Conservation (phyloP, 768 basidiomycete genomes). For the Pulveroboletus sp. region DNA sequence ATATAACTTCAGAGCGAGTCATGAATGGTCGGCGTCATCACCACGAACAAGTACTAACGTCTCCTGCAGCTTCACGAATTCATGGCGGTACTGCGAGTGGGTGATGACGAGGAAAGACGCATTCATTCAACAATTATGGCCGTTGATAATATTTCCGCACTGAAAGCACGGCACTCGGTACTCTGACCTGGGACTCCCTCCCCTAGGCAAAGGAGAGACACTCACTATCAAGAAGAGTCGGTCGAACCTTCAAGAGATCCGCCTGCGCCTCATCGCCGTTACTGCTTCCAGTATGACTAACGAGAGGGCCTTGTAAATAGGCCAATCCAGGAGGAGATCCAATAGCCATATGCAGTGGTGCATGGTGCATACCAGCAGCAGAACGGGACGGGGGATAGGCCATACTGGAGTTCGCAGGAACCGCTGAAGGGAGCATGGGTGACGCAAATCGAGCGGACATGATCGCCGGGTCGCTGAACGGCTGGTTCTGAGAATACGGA, state of each 20-base stretch:
- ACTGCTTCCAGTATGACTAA: conserved; percentile 19
- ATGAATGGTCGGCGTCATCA: conserved; percentile 19
- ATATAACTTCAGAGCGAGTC: conserved; percentile 7
- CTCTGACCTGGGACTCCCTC: conserved; percentile 75
- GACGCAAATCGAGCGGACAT: conserved; percentile 69
- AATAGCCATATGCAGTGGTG: conserved; percentile 30
- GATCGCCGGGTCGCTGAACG: conserved; percentile 73
- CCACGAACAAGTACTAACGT: conserved; percentile 17
- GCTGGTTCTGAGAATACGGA: conserved; percentile 36
- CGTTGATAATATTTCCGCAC: conserved; percentile 78
- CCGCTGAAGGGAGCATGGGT: conserved; percentile 26
- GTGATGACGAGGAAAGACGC: conserved; percentile 27
- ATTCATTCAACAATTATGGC: conserved; percentile 48
- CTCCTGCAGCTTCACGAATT: conserved; percentile 27
- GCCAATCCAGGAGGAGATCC: conserved; percentile 69
- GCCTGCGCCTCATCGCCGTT: conserved; percentile 17
- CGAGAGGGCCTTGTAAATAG: conserved; percentile 34
- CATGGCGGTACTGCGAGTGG: conserved; percentile 22
- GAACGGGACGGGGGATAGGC: conserved; percentile 13
- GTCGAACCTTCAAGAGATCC: conserved; percentile 26
- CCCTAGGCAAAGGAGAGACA: conserved; percentile 54
- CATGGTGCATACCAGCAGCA: conserved; percentile 11
- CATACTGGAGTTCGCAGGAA: conserved; percentile 7
- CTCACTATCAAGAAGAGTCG: conserved; percentile 55
- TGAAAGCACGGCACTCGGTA: conserved; percentile 90